Evolutionary conservation across 345 rosid species (phyloP).

Genomic region (Fremontodendron californicum): DNA sequence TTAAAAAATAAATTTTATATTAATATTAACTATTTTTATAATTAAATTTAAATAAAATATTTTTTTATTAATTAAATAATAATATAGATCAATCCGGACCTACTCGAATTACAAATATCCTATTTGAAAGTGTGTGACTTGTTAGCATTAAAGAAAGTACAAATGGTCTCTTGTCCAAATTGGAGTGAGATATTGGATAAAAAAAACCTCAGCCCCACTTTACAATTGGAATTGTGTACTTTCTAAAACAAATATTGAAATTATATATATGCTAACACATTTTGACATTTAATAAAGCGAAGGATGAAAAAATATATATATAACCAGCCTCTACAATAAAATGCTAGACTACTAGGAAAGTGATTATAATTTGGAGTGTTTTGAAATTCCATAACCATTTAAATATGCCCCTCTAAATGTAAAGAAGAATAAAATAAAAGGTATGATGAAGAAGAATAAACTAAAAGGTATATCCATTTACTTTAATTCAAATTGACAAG

Average conservation of each 20-base stretch:
- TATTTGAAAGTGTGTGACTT: neutral
- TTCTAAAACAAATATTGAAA: too few relatives aligned
- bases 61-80: too few relatives aligned
- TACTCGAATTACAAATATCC: too few relatives aligned
- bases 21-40: too few relatives aligned
- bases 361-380: neutral
- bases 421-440: neutral
- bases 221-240: neutral
- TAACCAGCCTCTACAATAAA: too few relatives aligned
- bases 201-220: neutral
- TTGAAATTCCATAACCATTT: neutral
- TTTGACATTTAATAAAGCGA: too few relatives aligned
- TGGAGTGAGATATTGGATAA: neutral
- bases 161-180: neutral
- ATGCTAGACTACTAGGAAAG: neutral
- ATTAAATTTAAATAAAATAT: too few relatives aligned
- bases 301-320: too few relatives aligned
- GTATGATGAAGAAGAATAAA: neutral
- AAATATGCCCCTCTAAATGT: neutral
- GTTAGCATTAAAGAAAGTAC: neutral
- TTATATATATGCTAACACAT: too few relatives aligned
- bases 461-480: neutral
- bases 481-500: neutral
- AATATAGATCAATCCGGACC: too few relatives aligned
- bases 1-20: too few relatives aligned